These are phyloP conservation scores for Neltuma alba DNA, from an alignment of 306 rosid species.

Conservation along the genomic window DNA sequence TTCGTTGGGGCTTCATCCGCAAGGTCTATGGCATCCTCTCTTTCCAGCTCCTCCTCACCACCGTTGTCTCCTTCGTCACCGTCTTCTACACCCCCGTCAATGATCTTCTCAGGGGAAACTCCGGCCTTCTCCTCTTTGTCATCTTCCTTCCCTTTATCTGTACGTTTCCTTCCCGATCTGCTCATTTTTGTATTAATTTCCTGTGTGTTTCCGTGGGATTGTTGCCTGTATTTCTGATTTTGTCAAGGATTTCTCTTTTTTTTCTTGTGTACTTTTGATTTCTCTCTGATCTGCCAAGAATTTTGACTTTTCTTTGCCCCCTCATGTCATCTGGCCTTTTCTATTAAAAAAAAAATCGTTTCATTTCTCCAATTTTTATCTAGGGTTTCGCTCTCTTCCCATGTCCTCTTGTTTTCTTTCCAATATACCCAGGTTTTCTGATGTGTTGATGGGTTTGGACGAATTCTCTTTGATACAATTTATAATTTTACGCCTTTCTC, in stretches of 20 bases:
- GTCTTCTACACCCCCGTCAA: constrained; percentile 73
- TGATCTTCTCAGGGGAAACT: constrained; percentile 74
- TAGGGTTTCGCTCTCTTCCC: not conserved
- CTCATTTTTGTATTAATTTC: not conserved
- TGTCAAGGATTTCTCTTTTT: not conserved
- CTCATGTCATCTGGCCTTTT: no score
- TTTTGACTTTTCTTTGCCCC: not conserved
- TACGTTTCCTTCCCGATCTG: constrained; percentile 36
- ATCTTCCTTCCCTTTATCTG: constrained; percentile 79
- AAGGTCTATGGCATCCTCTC: constrained; percentile 92
- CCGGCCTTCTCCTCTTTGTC: constrained; percentile 74
- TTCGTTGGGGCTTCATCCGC: constrained; percentile 98
- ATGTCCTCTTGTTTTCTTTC: not conserved
- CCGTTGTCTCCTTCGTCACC: constrained; percentile 74
- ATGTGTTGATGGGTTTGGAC: not conserved
- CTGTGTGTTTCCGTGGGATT: not conserved
- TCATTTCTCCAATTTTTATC: not conserved
- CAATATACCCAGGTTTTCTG: not conserved
- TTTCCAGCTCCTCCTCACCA: constrained; percentile 81
- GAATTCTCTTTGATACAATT: not conserved
- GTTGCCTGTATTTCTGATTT: not conserved
- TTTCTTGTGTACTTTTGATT: not conserved
- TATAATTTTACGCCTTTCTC: not conserved
- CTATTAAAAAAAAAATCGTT: no score
- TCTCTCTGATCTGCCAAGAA: not conserved